These are phyloP conservation scores for Nigrospora sphaerica DNA, from an alignment of 2,329 filamentous ascomycete species.

Conservation along the genomic window DNA sequence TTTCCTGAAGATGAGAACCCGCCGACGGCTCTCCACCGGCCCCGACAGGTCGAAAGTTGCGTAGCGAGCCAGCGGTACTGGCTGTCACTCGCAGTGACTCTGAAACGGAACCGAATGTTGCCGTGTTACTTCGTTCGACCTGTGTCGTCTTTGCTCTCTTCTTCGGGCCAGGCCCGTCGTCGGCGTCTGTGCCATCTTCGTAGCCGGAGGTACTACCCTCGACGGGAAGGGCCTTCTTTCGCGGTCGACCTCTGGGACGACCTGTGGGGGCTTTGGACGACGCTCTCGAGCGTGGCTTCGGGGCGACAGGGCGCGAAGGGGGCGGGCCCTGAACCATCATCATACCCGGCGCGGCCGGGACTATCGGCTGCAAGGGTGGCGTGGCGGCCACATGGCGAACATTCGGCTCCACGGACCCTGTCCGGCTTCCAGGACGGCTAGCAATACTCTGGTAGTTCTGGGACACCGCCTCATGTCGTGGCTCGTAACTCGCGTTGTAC, in stretches of 20 bases:
- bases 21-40: constrained; percentile 35
- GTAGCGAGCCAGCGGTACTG: constrained; percentile 81
- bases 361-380: constrained; percentile 9
- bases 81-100: constrained; percentile 86
- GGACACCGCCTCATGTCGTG: constrained; percentile 9
- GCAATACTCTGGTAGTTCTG: constrained; percentile 10
- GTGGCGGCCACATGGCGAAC: constrained; percentile 9
- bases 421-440: constrained; percentile 13
- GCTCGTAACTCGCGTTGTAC: constrained; percentile 15
- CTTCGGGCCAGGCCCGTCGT: constrained; percentile 49
- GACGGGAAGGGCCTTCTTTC: constrained; percentile 38
- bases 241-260: constrained; percentile 47
- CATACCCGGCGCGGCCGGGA: constrained; percentile 24
- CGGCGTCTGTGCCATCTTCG: constrained; percentile 58
- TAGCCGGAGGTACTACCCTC: constrained; percentile 69
- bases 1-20: constrained; percentile 56
- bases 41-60: constrained; percentile 70
- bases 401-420: constrained; percentile 17
- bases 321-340: constrained; percentile 18
- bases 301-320: constrained; percentile 7
- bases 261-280: constrained; percentile 47
- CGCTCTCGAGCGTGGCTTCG: constrained; percentile 47
- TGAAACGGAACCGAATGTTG: constrained; percentile 63
- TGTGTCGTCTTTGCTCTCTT: constrained; percentile 77
- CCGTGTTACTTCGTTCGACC: constrained; percentile 64